These are phyloP conservation scores for Aspergillus avenaceus DNA, from an alignment of 495 filamentous ascomycete species.

Conservation along the genomic window DNA sequence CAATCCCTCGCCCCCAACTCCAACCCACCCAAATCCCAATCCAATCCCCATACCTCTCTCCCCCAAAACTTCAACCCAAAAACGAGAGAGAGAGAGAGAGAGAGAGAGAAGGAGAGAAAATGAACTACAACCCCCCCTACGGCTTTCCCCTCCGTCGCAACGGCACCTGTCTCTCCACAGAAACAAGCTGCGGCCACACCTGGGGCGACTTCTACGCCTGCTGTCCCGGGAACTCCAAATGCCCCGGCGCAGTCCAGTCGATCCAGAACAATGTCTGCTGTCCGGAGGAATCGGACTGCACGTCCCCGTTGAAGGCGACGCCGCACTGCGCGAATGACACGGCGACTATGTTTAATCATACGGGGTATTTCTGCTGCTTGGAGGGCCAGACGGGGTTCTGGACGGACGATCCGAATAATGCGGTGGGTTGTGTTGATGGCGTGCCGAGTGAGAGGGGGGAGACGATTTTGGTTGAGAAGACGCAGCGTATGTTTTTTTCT, in stretches of 20 bases:
- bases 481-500: not conserved
- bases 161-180: slow-evolving; percentile 10
- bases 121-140: slow-evolving; percentile 2
- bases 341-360: slow-evolving; percentile 10
- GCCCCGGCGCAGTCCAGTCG: slow-evolving; percentile 1
- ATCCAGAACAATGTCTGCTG: slow-evolving; percentile 18
- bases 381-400: slow-evolving; percentile 7
- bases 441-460: not conserved
- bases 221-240: slow-evolving; percentile 9
- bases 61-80: too few species aligned
- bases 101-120: too few species aligned
- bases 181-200: slow-evolving; percentile 11
- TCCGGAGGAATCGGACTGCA: slow-evolving; percentile 7
- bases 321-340: slow-evolving; percentile 9
- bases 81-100: too few species aligned
- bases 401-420: not conserved
- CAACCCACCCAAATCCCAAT: too few species aligned
- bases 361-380: slow-evolving; percentile 13
- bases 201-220: slow-evolving; percentile 14
- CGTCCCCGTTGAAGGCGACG: not conserved
- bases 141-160: slow-evolving; percentile 17
- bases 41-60: too few species aligned
- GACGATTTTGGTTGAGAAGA: not conserved
- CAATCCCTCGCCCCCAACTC: too few species aligned
- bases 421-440: slow-evolving; percentile 4